Base-by-base conservation (phyloP, 768 basidiomycete species). In the Psilocybe subaeruginosa region DNA sequence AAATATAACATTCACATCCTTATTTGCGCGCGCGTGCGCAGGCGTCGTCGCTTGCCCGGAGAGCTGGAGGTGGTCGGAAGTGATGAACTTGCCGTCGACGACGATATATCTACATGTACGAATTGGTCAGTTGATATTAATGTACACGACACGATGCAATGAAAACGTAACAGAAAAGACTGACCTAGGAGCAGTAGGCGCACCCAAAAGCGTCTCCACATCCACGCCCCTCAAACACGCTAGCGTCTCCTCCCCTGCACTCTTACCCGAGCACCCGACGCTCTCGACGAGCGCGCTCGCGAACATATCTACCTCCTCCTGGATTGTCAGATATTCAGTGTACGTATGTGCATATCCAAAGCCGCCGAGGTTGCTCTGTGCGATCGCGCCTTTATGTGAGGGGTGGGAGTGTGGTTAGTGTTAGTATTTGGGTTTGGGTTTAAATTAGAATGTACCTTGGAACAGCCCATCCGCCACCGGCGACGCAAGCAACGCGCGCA, bases 361-460 rank as follows among this genome's bases (percentile, higher is more conserved):
- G 2, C 83, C 83, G 4, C 75, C 82, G 3, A 85, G 72, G 64
- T 82, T 84, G 67, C 81, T 83, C 62, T 78, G 73, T 1, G 76
- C 71, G 50, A 79, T 77, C 1, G 80, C 77, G 9, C 74, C 79
- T 9, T 73, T 14, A 16, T 8, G 41, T 5, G n/a, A 2, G 11
- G 14, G n/a, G 14, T 4, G 41, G 23, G 23, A 19, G 23, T 23
- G 23, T 8, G 11, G 41, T 43, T 43, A 43, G n/a, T 23, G 1
- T 43, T 16, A 4, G 41, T 6, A 35, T 35, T 35, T 35, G 33
- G 23, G 23, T 23, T 35, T 2, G 6, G 33, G 11, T 4, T 35
- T 35, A 17, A 43, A 16, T 8, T 1, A 17, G 2, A n/a, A 43
- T 12, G n/a, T 16, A 43, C 41, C 41, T 4, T 6, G 64, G 67